A percentile compares a stretch with the other conserved stretches of the same genome.
Conservation (phyloP, 345 rosid species). For the sweet orange (Citrus sinensis) region DVS_A1.0 CM039166.1:5727501-5728000, state of each 20-base stretch:
- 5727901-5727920: slow-evolving; percentile 20
- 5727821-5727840: background rate
- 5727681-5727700: slow-evolving; percentile 38
- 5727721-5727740: background rate
- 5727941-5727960: background rate
- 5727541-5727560: slow-evolving; percentile 56
- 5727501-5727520: slow-evolving; percentile 60
- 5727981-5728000: slow-evolving; percentile 9
- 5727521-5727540: slow-evolving; percentile 71
- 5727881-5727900: background rate
- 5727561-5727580: slow-evolving; percentile 34
- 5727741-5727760: background rate
- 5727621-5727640: slow-evolving; percentile 24
- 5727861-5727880: background rate
- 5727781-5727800: slow-evolving; percentile 2
- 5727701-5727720: slow-evolving; percentile 14
- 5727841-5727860: background rate
- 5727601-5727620: slow-evolving; percentile 29
- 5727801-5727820: background rate
- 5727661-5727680: slow-evolving; percentile 53
- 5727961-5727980: slow-evolving; percentile 9
- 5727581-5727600: slow-evolving; percentile 25
- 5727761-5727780: background rate
- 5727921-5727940: slow-evolving; percentile 16
- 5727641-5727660: slow-evolving; percentile 28